Percentiles rank a stretch among this genome's conserved stretches.
These are phyloP conservation scores for Apophysomyces variabilis DNA, from an alignment of 371 early-diverging fungal species.

Conservation along the genomic window DNA sequence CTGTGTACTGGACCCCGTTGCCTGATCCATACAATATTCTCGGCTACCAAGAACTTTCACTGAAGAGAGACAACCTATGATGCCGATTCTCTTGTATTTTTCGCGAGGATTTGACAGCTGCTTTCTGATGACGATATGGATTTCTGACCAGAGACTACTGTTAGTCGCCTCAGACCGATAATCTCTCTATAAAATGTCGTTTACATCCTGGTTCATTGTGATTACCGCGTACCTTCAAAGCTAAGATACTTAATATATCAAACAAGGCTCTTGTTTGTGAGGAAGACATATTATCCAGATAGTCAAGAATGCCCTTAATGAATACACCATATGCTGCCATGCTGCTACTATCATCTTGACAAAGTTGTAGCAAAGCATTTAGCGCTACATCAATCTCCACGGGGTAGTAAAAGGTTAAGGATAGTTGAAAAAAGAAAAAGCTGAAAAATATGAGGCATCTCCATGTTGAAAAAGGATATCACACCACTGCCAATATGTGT, in stretches of 20 bases:
- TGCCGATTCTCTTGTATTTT: constrained; percentile 76
- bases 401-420: constrained; percentile 28
- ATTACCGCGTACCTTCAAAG: constrained; percentile 52
- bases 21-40: constrained; percentile 24
- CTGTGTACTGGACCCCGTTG: constrained; percentile 26
- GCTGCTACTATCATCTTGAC: constrained; percentile 47
- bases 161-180: constrained; percentile 5
- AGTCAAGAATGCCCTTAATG: constrained; percentile 81
- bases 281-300: constrained; percentile 69
- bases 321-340: constrained; percentile 70
- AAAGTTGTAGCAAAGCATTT: constrained; percentile 61
- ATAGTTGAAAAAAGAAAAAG: neutral
- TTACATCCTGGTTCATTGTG: neutral
- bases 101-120: constrained; percentile 78
- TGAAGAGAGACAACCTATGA: constrained; percentile 76
- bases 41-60: constrained; percentile 67
- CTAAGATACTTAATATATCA: constrained; percentile 71
- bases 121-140: constrained; percentile 80
- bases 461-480: constrained; percentile 28
- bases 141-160: constrained; percentile 61
- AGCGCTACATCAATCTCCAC: constrained; percentile 73
- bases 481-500: constrained; percentile 86
- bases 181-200: neutral
- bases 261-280: constrained; percentile 74
- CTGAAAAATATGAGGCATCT: neutral